These are phyloP conservation scores for Alternaria metachromatica DNA, from an alignment of 2,329 filamentous ascomycete genomes.

Conservation along the genomic window DNA sequence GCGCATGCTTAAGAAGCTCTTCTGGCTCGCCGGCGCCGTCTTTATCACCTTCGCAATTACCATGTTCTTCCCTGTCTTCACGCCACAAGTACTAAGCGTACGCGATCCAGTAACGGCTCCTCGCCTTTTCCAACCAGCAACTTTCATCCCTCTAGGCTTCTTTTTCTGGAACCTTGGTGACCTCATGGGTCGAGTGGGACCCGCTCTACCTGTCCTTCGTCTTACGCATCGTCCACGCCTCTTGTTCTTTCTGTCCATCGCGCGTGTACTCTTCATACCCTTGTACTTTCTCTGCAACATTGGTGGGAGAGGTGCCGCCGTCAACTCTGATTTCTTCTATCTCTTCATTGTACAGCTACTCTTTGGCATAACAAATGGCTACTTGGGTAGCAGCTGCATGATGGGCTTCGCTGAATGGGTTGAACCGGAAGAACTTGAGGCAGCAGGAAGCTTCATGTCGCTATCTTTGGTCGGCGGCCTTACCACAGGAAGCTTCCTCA, in stretches of 20 bases:
- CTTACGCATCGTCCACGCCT: conserved; percentile 68
- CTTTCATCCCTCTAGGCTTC: conserved; percentile 90
- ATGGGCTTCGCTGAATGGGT: conserved; percentile 87
- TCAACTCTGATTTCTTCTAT: conserved; percentile 88
- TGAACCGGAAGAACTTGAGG: conserved; percentile 80
- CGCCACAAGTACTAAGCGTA: conserved; percentile 58
- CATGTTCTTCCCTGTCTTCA: conserved; percentile 97
- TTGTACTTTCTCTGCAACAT: conserved; percentile 92
- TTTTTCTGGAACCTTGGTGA: conserved; percentile 95
- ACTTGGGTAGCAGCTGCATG: conserved; percentile 86
- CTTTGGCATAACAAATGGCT: conserved; percentile 88
- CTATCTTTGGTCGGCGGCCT: conserved; percentile 85
- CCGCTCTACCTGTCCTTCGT: conserved; percentile 62
- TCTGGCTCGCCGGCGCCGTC: conserved; percentile 77
- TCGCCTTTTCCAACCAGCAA: conserved; percentile 70
- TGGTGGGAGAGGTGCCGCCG: conserved; percentile 68
- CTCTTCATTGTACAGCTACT: conserved; percentile 80
- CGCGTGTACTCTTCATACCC: conserved; percentile 75
- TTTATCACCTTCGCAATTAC: conserved; percentile 82
- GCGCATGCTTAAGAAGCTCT: conserved; percentile 76
- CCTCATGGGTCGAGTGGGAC: conserved; percentile 74
- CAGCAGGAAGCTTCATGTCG: conserved; percentile 92
- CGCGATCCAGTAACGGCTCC: conserved; percentile 54
- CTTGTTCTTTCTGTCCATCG: conserved; percentile 71
- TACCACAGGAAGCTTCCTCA: conserved; percentile 84